These are phyloP conservation scores for Pseudocercospora pini-densiflorae DNA, from an alignment of 2,329 filamentous ascomycete genomes.

Conservation along the genomic window DNA sequence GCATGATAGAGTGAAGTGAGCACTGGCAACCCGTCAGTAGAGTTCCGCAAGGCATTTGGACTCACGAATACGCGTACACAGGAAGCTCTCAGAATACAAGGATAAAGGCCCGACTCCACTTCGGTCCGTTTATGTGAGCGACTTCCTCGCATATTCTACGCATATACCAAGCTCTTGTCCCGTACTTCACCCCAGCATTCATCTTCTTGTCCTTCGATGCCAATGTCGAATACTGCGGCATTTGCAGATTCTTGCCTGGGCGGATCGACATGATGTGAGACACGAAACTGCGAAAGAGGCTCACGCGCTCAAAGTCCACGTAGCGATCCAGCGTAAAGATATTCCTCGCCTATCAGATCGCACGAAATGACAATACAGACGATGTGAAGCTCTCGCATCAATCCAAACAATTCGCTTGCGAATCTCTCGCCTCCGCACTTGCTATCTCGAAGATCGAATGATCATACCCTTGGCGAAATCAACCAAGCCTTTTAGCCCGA, in stretches of 20 bases:
- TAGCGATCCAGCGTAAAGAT: background rate
- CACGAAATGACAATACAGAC: background rate
- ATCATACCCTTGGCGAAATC: background rate
- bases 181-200: constrained; percentile 4
- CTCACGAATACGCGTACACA: background rate
- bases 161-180: constrained; percentile 8
- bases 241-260: background rate
- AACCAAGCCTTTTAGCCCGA: constrained; percentile 1
- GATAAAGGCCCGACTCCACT: constrained; percentile 5
- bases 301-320: background rate
- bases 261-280: background rate
- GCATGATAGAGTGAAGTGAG: background rate
- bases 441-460: background rate
- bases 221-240: background rate
- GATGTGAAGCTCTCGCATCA: background rate
- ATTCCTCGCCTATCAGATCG: background rate
- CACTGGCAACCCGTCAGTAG: background rate
- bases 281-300: background rate
- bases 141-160: constrained; percentile 12
- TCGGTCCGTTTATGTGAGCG: constrained; percentile 1
- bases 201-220: constrained; percentile 1
- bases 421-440: background rate
- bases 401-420: background rate
- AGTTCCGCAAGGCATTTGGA: background rate
- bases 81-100: background rate